Evolutionary conservation across 441 rosid genomes (phyloP).

Genomic region (Euphorbia schlechtendalii): DNA sequence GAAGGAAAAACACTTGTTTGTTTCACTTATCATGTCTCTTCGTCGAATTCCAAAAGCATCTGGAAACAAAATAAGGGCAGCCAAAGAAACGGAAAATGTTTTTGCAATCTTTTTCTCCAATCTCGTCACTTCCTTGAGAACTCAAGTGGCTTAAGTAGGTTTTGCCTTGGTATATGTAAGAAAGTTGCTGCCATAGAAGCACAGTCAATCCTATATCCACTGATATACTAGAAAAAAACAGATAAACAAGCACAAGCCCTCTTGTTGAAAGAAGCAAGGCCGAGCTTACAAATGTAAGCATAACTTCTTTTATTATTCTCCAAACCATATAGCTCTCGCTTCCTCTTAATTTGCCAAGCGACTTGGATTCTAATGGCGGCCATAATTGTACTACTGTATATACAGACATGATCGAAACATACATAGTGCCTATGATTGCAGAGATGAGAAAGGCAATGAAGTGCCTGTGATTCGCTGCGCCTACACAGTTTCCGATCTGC

Average conservation of each 20-base stretch:
- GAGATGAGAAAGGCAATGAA: constrained; percentile 73
- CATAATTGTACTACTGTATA: constrained; percentile 41
- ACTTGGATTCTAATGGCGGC: constrained; percentile 37
- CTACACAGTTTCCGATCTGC: constrained; percentile 97
- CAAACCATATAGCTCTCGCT: constrained; percentile 22
- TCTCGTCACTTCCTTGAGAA: constrained; percentile 38
- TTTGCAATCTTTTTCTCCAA: constrained; percentile 53
- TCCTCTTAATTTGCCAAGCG: constrained; percentile 15
- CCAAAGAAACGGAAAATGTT: constrained; percentile 70
- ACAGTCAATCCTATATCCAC: constrained; percentile 63
- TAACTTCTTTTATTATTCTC: constrained; percentile 39
- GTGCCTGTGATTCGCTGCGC: constrained; percentile 71
- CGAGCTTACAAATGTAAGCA: constrained; percentile 42
- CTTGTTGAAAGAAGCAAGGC: constrained; percentile 51
- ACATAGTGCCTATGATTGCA: constrained; percentile 55
- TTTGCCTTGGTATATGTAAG: constrained; percentile 66
- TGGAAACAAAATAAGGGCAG: constrained; percentile 44
- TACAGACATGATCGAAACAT: constrained; percentile 46
- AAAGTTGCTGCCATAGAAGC: constrained; percentile 89
- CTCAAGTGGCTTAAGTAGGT: constrained; percentile 69
- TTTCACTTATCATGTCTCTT: constrained; percentile 60
- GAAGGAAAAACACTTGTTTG: neutral
- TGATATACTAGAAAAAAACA: constrained; percentile 58
- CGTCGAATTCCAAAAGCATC: constrained; percentile 41
- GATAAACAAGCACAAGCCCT: constrained; percentile 68